phyloP scores from a whole-genome alignment of 169 alveolate species.

The Eimeria tenella region DNA sequence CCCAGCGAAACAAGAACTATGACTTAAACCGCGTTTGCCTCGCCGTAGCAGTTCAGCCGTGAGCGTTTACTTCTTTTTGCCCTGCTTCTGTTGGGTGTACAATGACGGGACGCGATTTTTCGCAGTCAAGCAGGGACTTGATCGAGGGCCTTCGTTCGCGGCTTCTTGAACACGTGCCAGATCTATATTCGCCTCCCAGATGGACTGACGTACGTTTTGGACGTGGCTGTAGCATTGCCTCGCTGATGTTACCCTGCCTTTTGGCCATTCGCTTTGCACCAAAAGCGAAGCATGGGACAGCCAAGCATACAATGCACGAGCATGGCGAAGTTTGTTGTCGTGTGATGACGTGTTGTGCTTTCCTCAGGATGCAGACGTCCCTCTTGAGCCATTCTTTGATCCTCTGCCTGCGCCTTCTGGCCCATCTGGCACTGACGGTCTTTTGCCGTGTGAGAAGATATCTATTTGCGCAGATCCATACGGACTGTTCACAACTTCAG shows the following conservation, averaged over 20 bases:
- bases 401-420: neutral
- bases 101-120: neutral
- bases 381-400: neutral
- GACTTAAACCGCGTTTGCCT: too few relatives aligned
- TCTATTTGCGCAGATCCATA: neutral
- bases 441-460: neutral
- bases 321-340: too few relatives aligned
- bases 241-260: too few relatives aligned
- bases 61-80: too few relatives aligned
- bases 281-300: too few relatives aligned
- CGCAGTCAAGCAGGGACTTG: neutral
- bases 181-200: neutral
- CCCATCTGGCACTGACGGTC: neutral
- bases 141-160: constrained; percentile 11
- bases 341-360: neutral
- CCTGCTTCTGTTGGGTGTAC: too few relatives aligned
- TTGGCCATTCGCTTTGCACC: too few relatives aligned
- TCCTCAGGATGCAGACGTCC: neutral
- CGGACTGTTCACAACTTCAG: neutral
- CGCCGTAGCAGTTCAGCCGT: too few relatives aligned
- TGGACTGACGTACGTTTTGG: neutral
- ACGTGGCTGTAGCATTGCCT: too few relatives aligned
- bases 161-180: neutral
- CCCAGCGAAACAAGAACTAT: too few relatives aligned
- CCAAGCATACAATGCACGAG: too few relatives aligned